phyloP scores from a whole-genome alignment of 371 early-diverging fungal genomes.

The Mortierella sp. region DNA sequence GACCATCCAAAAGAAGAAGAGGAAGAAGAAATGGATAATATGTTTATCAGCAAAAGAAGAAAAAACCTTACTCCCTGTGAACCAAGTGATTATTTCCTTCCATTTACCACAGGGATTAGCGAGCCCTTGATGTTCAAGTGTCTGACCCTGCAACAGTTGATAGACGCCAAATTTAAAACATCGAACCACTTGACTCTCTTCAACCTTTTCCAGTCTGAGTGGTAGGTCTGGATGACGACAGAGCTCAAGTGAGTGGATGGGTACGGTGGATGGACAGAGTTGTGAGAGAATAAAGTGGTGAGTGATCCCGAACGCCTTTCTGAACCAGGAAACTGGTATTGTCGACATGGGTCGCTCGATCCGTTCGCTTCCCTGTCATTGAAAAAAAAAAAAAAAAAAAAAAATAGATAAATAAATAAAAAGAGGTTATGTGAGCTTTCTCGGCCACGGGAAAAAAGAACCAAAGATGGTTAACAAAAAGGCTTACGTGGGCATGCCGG shows the following conservation, averaged over 20 bases:
- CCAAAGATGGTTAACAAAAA: not conserved
- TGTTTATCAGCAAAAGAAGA: not conserved
- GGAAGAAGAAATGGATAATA: not conserved
- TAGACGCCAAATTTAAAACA: constrained; percentile 48
- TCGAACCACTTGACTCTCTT: constrained; percentile 46
- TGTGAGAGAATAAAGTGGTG: not conserved
- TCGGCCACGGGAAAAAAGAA: not conserved
- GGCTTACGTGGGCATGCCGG: constrained; percentile 30
- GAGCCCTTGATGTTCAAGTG: constrained; percentile 31
- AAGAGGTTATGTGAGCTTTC: not conserved
- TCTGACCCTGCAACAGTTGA: constrained; percentile 43
- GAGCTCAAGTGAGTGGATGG: constrained; percentile 13
- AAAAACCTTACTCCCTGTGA: constrained; percentile 1
- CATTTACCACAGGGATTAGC: constrained; percentile 36
- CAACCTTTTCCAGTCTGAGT: constrained; percentile 29
- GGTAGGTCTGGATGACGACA: constrained; percentile 34
- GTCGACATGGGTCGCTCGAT: constrained; percentile 27
- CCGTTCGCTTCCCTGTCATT: constrained; percentile 40
- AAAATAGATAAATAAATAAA: not conserved
- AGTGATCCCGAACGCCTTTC: constrained; percentile 8
- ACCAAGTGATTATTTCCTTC: not conserved
- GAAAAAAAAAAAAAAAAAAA: not conserved
- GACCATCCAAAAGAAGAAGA: not conserved
- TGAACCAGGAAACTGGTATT: constrained; percentile 25
- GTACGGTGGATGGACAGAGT: constrained; percentile 30